Percentiles rank a stretch among this genome's conserved stretches.
phyloP scores from a whole-genome alignment of 169 alveolate genomes.

The Perkinsus marinus region DNA sequence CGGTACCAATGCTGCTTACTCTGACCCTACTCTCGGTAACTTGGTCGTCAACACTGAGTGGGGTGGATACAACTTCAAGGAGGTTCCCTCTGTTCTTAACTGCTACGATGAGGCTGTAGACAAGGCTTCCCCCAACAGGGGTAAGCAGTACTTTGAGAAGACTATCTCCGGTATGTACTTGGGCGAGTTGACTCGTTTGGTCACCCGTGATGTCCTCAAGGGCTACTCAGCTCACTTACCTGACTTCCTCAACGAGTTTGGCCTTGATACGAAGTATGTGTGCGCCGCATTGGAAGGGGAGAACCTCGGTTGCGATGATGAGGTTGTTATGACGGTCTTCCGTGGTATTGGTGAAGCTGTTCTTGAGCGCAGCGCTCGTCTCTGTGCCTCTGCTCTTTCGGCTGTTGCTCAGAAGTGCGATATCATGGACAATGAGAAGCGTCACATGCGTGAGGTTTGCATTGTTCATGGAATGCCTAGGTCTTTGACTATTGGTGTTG shows the following conservation, averaged over 20 bases:
- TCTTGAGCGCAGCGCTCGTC: not conserved
- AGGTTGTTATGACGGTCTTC: not conserved
- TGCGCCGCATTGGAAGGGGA: not conserved
- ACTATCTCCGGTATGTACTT: slow-evolving; percentile 20
- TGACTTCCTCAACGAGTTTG: not conserved
- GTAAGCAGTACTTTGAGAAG: slow-evolving; percentile 21
- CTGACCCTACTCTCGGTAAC: slow-evolving; percentile 7
- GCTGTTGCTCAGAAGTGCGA: not conserved
- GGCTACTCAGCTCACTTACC: not conserved
- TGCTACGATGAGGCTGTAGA: slow-evolving; percentile 6
- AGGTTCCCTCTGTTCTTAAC: slow-evolving; percentile 10
- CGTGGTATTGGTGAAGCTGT: not conserved
- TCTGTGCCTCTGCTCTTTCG: not conserved
- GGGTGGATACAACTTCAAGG: slow-evolving; percentile 12
- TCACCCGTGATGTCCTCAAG: slow-evolving; percentile 3
- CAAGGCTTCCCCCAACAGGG: slow-evolving; percentile 12
- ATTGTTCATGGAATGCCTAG: not conserved
- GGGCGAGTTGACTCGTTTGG: slow-evolving; percentile 17
- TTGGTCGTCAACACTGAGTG: slow-evolving; percentile 22
- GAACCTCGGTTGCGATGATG: not conserved
- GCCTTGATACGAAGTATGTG: not conserved
- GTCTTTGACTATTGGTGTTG: not conserved
- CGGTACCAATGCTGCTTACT: slow-evolving; percentile 22
- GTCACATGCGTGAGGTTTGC: not conserved
- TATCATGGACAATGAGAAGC: not conserved